Base-by-base conservation (phyloP, 768 basidiomycete genomes). In the Omphalotus guepiniiformis region DNA sequence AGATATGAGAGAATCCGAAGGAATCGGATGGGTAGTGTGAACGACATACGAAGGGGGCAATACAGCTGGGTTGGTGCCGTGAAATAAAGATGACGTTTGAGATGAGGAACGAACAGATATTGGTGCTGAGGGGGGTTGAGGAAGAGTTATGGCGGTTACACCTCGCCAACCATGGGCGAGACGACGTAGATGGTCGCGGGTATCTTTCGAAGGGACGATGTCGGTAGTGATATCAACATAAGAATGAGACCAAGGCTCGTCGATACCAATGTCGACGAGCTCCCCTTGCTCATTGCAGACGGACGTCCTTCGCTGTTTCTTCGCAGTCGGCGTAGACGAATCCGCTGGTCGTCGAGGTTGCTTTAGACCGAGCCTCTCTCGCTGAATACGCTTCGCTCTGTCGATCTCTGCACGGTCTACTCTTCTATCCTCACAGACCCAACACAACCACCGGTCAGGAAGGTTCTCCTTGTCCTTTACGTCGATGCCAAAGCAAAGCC, bases 141-240 rank as follows among this genome's bases (percentile, higher is more conserved):
- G 60, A 39, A 70, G 23, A 15, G 43, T 30, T 51, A 80, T 64
- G 6, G 83, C 84, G n/a, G 79, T 76, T 25, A 87, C 66, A 2
- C 86, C 85, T 7, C 85, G 68, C 85, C 84, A 88, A 15, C 73
- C 65, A 18, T 75, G 71, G 9, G 85, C 83, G 15, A 79, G 75
- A n/a, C 68, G 66, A n/a, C 74, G 70, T 2, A 87, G 71, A 30
- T 68, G 74, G 28, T 70, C 66, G 8, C 79, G 71, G 2, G 75
- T 71, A 35, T 73, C 62, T 15, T 66, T 56, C 53, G 69, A 59
- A 22, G 67, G 65, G 38, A 76, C 56, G 52, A 75, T 59, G 56
- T 83, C 79, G 16, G 63, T 16, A 15, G 50, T 56, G 63, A 77
- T 75, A 49, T 62, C 71, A 36, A 73, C 67, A 54, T 76, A 78